phyloP scores from a whole-genome alignment of 1,284 basidiomycete species.

The Chiua sp. region DNA sequence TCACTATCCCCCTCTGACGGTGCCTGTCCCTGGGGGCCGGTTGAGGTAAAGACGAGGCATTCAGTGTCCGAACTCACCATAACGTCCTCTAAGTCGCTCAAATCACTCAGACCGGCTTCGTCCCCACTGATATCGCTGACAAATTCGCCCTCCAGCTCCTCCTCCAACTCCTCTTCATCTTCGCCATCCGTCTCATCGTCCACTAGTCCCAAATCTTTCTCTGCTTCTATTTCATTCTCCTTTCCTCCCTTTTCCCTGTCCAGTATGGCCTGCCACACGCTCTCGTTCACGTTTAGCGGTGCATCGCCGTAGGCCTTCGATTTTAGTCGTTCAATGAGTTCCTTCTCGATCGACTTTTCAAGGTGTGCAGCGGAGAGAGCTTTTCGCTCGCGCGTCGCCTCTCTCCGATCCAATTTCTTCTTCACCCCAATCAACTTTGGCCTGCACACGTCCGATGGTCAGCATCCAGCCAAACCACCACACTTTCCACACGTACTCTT shows the following conservation, averaged over 20 bases:
- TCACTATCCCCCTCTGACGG: conserved; percentile 33
- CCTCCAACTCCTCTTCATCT: conserved; percentile 50
- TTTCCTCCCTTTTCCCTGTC: conserved; percentile 74
- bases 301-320: conserved; percentile 98
- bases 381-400: conserved; percentile 93
- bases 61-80: conserved; percentile 44
- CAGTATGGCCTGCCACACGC: conserved; percentile 91
- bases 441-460: conserved; percentile 47
- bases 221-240: conserved; percentile 51
- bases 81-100: conserved; percentile 79
- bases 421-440: conserved; percentile 95
- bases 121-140: conserved; percentile 84
- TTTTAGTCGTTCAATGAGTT: conserved; percentile 94
- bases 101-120: conserved; percentile 66
- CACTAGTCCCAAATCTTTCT: conserved; percentile 51
- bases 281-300: conserved; percentile 98
- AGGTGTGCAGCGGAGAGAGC: conserved; percentile 94
- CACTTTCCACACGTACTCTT: conserved; percentile 69
- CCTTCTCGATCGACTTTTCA: conserved; percentile 95
- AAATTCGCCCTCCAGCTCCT: conserved; percentile 80
- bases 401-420: conserved; percentile 97
- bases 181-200: conserved; percentile 60
- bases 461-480: neutral
- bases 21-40: conserved; percentile 14
- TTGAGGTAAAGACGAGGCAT: conserved; percentile 8